Evolutionary conservation across 305 asterid species (phyloP).

Genomic region (Ruellia speciosa): DNA sequence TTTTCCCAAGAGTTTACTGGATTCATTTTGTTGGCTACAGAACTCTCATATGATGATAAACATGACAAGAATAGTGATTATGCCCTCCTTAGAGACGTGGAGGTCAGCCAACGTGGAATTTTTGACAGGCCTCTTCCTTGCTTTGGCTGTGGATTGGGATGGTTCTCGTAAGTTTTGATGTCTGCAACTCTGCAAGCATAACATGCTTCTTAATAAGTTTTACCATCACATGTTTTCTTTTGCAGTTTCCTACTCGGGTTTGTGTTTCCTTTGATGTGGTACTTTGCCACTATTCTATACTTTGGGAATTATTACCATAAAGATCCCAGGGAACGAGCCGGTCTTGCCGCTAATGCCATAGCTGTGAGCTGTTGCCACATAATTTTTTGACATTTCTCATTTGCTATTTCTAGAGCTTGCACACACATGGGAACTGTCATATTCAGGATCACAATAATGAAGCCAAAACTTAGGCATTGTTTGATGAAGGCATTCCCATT

Average conservation of each 20-base stretch:
- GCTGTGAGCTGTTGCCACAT: constrained; percentile 16
- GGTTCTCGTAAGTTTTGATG: constrained; percentile 13
- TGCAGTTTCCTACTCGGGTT: constrained; percentile 20
- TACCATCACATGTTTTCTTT: not conserved
- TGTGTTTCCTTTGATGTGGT: constrained; percentile 22
- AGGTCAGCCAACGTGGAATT: not conserved
- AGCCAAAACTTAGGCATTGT: too few species aligned
- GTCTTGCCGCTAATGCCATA: constrained; percentile 24
- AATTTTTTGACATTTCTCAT: not conserved
- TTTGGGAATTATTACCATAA: constrained; percentile 20
- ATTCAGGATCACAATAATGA: not conserved
- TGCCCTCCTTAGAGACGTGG: not conserved
- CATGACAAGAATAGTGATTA: constrained; percentile 1
- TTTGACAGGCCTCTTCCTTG: constrained; percentile 19
- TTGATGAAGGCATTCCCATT: too few species aligned
- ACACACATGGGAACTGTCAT: not conserved
- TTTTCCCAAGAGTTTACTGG: not conserved
- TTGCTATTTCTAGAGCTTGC: not conserved
- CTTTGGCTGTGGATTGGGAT: constrained; percentile 18
- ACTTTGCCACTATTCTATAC: constrained; percentile 18
- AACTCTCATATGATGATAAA: not conserved
- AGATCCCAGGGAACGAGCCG: constrained; percentile 26
- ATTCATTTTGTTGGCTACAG: not conserved
- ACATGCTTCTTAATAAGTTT: not conserved
- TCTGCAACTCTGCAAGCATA: not conserved